A percentile compares a stretch with the other conserved stretches of the same genome.
Evolutionary conservation across 106 monocot genomes (phyloP).

Genomic region (Dendrobium catenatum): DNA sequence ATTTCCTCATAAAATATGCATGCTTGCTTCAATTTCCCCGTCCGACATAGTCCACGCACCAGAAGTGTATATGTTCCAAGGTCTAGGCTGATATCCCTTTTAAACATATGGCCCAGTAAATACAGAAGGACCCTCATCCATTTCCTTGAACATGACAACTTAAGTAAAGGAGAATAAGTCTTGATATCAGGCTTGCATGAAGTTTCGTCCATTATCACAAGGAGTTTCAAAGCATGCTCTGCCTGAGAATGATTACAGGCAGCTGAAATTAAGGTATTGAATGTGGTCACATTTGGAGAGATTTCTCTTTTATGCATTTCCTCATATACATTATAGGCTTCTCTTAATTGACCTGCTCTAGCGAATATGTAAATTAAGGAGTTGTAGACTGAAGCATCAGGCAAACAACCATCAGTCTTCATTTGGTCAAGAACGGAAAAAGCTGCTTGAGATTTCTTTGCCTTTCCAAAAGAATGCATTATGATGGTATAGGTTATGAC

Average conservation of each 20-base stretch:
- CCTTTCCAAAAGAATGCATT: slow-evolving; percentile 83
- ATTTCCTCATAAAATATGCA: slow-evolving; percentile 78
- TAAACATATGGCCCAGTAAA: slow-evolving; percentile 68
- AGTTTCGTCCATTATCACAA: slow-evolving; percentile 48
- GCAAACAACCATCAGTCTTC: slow-evolving; percentile 49
- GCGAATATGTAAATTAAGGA: slow-evolving; percentile 31
- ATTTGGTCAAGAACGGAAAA: slow-evolving; percentile 45
- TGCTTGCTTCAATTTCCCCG: slow-evolving; percentile 40
- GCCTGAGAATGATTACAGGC: slow-evolving; percentile 52
- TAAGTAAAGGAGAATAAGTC: slow-evolving; percentile 62
- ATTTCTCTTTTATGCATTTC: slow-evolving; percentile 13
- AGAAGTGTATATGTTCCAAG: slow-evolving; percentile 69
- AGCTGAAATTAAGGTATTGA: slow-evolving; percentile 63
- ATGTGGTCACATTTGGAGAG: slow-evolving; percentile 27
- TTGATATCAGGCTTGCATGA: slow-evolving; percentile 62
- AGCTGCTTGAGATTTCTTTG: slow-evolving; percentile 50
- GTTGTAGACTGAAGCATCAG: slow-evolving; percentile 73
- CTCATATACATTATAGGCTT: too few species aligned
- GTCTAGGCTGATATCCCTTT: slow-evolving; percentile 65
- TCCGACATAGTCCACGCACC: slow-evolving; percentile 54
- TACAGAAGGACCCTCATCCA: slow-evolving; percentile 51
- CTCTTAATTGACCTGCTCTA: slow-evolving; percentile 3
- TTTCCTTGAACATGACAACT: slow-evolving; percentile 53
- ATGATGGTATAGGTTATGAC: slow-evolving; percentile 83
- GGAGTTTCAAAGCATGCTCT: slow-evolving; percentile 47